Evolutionary conservation across 169 alveolate species (phyloP).

Genomic region (Fabrea salina): DNA sequence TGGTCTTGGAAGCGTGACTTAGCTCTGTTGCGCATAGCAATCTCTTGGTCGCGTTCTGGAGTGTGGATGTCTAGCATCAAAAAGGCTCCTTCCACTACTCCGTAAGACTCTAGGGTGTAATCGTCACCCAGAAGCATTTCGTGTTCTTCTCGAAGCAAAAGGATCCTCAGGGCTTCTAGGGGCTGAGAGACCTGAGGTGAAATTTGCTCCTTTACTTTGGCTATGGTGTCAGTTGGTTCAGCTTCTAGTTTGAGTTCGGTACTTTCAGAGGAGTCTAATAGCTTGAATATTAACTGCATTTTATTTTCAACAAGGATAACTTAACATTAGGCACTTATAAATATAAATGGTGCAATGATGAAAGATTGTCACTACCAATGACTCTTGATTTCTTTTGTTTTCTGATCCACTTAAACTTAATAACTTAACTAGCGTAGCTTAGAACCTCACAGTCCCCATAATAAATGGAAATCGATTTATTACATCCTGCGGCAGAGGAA

Average conservation of each 20-base stretch:
- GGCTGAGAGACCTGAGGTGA: neutral
- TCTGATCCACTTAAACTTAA: too few species aligned
- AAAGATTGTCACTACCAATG: too few species aligned
- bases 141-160: neutral
- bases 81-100: neutral
- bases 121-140: neutral
- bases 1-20: neutral
- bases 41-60: slow-evolving; percentile 6
- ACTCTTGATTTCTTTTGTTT: too few species aligned
- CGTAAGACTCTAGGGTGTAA: neutral
- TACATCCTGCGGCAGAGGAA: too few species aligned
- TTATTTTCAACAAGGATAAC: neutral
- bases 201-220: neutral
- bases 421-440: too few species aligned
- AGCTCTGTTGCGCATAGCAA: neutral
- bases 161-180: neutral
- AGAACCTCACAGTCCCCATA: too few species aligned
- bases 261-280: neutral
- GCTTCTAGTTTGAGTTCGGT: neutral
- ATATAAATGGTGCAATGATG: too few species aligned
- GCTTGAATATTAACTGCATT: neutral
- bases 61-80: neutral
- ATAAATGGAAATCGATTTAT: too few species aligned
- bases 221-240: neutral
- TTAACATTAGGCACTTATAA: too few species aligned